These are phyloP conservation scores for Blastobotrys parvus DNA, from an alignment of 805 yeast species.

Conservation along the genomic window DNA sequence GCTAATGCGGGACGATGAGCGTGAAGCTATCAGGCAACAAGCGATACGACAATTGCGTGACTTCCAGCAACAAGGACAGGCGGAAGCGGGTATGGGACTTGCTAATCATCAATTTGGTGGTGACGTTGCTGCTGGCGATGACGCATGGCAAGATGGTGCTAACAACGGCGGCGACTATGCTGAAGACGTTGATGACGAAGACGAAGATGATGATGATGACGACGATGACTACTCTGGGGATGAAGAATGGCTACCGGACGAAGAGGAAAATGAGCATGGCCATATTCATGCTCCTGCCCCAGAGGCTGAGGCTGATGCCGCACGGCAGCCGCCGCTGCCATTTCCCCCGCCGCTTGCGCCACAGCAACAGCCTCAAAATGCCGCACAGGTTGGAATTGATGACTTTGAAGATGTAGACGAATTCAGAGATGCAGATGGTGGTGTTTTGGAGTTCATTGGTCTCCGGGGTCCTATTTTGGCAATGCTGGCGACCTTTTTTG, in stretches of 20 bases:
- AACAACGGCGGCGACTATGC: not conserved
- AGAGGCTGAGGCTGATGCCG: not conserved
- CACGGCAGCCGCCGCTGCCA: not conserved
- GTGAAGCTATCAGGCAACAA: not conserved
- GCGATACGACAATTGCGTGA: not conserved
- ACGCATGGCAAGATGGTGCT: not conserved
- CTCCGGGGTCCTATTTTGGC: conserved; percentile 18
- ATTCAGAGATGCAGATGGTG: conserved; percentile 12
- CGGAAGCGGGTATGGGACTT: not conserved
- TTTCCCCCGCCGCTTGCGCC: conserved; percentile 1
- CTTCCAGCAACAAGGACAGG: not conserved
- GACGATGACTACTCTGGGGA: conserved; percentile 5
- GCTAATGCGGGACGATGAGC: not conserved
- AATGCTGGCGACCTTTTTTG: conserved; percentile 16
- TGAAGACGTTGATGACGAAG: not conserved
- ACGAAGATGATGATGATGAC: not conserved
- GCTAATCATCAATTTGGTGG: not conserved
- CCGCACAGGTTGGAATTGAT: not conserved
- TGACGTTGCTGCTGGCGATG: not conserved
- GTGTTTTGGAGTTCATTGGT: conserved; percentile 24
- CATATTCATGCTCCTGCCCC: not conserved
- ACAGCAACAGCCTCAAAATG: conserved; percentile 1
- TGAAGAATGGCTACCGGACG: conserved; percentile 10
- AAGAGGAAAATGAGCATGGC: conserved; percentile 3
- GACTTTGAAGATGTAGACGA: conserved; percentile 7